Evolutionary conservation across 2,329 filamentous ascomycete species (phyloP).

Genomic region (Sphaerulina vaccinii): DNA sequence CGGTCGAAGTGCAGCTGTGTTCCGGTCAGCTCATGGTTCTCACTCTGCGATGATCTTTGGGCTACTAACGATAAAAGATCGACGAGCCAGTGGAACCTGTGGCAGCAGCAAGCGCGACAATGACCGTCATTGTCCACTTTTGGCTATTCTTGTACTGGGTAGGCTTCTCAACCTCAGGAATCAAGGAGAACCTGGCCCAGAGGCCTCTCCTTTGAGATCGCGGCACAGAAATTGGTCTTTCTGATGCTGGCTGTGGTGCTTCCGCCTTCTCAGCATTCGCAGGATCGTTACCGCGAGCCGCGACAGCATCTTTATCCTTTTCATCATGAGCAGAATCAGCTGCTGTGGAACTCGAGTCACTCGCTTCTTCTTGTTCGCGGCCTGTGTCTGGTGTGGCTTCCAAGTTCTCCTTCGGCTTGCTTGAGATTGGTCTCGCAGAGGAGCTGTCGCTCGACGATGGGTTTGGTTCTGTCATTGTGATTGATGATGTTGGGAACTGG

Average conservation of each 20-base stretch:
- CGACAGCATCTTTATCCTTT: background rate
- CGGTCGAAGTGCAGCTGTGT: slow-evolving; percentile 54
- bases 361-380: background rate
- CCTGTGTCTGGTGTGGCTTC: background rate
- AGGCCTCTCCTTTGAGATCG: slow-evolving; percentile 63
- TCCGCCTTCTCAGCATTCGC: background rate
- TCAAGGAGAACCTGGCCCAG: slow-evolving; percentile 63
- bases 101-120: slow-evolving; percentile 70
- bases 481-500: background rate
- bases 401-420: background rate
- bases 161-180: slow-evolving; percentile 74
- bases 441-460: background rate
- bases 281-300: too few species aligned
- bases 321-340: background rate
- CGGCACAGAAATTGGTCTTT: slow-evolving; percentile 39
- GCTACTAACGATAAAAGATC: slow-evolving; percentile 1
- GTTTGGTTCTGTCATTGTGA: background rate
- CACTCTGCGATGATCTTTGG: background rate
- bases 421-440: background rate
- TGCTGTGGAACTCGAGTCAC: background rate
- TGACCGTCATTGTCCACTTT: slow-evolving; percentile 78
- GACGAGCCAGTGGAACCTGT: background rate
- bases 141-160: slow-evolving; percentile 67
- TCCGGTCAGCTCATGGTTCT: background rate
- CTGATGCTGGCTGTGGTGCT: background rate